A percentile compares a stretch with the other conserved stretches of the same genome.
Conservation (phyloP, 1,284 basidiomycete genomes). For the Meripilus lineatus region DNA sequence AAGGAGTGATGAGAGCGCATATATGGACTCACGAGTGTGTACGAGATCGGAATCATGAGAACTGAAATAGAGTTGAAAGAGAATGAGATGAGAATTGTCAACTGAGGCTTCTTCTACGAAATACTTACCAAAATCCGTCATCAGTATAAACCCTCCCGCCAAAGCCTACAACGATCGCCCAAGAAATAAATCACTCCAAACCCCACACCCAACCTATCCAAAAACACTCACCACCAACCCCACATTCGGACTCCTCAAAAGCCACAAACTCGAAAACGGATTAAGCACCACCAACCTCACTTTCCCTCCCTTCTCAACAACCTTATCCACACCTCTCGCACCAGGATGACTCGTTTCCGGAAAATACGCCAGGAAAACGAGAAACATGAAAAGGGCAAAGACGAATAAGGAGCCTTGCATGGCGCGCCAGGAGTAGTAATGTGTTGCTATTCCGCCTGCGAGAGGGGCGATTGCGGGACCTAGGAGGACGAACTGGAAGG, state of each 20-base stretch:
- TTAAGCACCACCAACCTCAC: slow-evolving; percentile 46
- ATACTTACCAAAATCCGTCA: slow-evolving; percentile 40
- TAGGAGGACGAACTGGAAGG: slow-evolving; percentile 19
- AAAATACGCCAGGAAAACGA: slow-evolving; percentile 44
- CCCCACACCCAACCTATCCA: no score
- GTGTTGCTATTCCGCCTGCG: slow-evolving; percentile 36
- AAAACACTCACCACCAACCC: slow-evolving; percentile 41
- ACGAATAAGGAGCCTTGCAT: slow-evolving; percentile 52
- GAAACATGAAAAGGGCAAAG: slow-evolving; percentile 37
- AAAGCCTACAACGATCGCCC: slow-evolving; percentile 41
- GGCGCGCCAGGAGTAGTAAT: slow-evolving; percentile 62
- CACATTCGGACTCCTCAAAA: slow-evolving; percentile 56
- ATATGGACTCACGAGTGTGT: slow-evolving; percentile 30
- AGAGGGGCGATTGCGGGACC: slow-evolving; percentile 29
- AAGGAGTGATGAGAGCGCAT: slow-evolving; percentile 20
- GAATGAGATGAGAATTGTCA: not conserved
- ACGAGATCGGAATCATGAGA: slow-evolving; percentile 34
- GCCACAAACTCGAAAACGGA: slow-evolving; percentile 44
- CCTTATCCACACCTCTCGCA: slow-evolving; percentile 41
- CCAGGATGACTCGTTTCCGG: slow-evolving; percentile 68
- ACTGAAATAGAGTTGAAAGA: slow-evolving; percentile 22
- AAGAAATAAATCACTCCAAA: not conserved
- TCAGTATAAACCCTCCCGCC: slow-evolving; percentile 32
- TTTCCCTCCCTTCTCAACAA: slow-evolving; percentile 16
- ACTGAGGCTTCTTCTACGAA: not conserved